Evolutionary conservation across 805 yeast species (phyloP), one percentile per base, ranked within the genome.

Genomic region (Peterozyma toletana): DNA sequence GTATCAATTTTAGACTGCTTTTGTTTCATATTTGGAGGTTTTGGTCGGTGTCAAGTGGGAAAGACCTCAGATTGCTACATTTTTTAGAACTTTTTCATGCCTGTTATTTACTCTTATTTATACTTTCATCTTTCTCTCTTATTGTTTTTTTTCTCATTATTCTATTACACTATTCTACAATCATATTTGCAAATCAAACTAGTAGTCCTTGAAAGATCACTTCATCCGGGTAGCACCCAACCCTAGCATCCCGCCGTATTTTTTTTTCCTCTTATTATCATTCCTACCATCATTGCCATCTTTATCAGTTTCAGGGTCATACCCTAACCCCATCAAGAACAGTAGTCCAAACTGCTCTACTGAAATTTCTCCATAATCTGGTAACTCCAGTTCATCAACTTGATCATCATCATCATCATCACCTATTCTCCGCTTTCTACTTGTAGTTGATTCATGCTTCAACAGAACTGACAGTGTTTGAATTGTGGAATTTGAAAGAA

Each of bases 271-370:
- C 15, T 15, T 17, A 11, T 16, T 37, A 4, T 15, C 21, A 11
- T 27, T 36, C 27, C 27, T 4, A 21, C 7, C 27, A 21, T 21
- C 27, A 21, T 21, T 7, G 27, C 27, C 27, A 21, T 7, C 27
- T 4, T 13, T 35, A 1, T 44, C 43, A 3, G n/a, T 13, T 11
- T 34, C 35, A 3, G 38, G 39, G 6, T 40, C 21, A 21, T 40
- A 44, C 6, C 47, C 47, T n/a, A 44, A 34, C 14, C 47, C 47
- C 38, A 37, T 40, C 33, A 44, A 38, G 27, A 44, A 44, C 43
- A 40, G 44, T 15, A 44, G 30, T 6, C 47, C 47, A 27, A 44
- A 44, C 29, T 44, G 41, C n/a, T 44, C 47, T 1, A 44, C 47
- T 11, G 47, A 40, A 1, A 44, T 37, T 29, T 44, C 40, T 13